Base-by-base conservation (phyloP, 495 filamentous ascomycete genomes). In the Aspergillus heteromorphus region DNA sequence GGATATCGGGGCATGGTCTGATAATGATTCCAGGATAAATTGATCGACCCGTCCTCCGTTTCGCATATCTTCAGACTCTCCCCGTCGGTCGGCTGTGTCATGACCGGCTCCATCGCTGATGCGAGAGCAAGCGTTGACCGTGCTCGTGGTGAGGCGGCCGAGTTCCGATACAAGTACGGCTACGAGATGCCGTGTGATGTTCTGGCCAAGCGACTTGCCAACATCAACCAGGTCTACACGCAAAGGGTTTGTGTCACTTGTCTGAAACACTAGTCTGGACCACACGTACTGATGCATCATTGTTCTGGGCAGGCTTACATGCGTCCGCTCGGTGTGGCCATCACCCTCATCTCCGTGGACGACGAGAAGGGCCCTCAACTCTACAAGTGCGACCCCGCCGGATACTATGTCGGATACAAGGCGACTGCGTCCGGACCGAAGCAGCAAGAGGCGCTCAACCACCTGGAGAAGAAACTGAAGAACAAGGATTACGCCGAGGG, bases 111-210 rank as follows among this genome's bases (percentile, higher is more conserved):
- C 53, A 97, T 97, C 70, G 93, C 93, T 58, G 93, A 98, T 80
- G 93, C 93, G 40, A 79, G 95, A 55, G 93, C 93, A 38, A 91
- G 85, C 54, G 90, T 95, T 41, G 86, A 88, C 71, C 87, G 93
- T 61, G 93, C 93, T 59, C 85, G 92, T 77, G 88, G 87, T 51
- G 93, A 98, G 76, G 95, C 93, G 56, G 95, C 92, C 45, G 91
- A 97, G 60, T 98, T 98, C 78, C 83, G 85, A 71, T 97, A 98
- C 83, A 97, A 97, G 71, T 96, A 83, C 67, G 93, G 93, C 68
- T 98, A 98, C 73, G 93, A 98, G 79, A 98, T 98, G 95, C 93
- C 93, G 51, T 95, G 89, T 71, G 93, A 98, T 74, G 95, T 88
- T 42, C 72, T 98, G 65, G 88, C 92, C 54, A 98, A 98, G 83